Base-by-base conservation (phyloP, 2,329 filamentous ascomycete genomes). In the Xylariaceae sp. region DNA sequence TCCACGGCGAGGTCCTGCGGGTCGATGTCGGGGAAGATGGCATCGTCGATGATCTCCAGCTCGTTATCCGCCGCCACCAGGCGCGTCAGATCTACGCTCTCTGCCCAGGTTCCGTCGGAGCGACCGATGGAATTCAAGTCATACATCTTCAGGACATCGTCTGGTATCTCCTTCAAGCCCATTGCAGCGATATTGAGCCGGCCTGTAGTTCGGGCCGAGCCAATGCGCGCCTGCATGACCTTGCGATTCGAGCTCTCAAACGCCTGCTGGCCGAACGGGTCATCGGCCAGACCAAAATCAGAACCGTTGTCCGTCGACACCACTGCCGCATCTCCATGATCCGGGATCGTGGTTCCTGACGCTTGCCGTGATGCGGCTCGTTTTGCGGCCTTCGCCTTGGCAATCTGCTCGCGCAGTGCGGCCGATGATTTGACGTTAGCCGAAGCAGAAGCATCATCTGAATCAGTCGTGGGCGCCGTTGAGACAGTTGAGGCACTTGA, bases 41-140 rank as follows among this genome's bases (percentile, higher is more conserved):
- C 63, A 13, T 92, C 84, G 3, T 77, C 73, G 21, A 96, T 67
- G 19, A 68, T 66, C 49, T 85, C 77, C 30, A 98, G 59, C 50
- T 94, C 85, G 51, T 98, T 96, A 52, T 94, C 88, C 7, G 90
- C 88, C 5, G 84, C 88, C 43, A 92, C 76, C 31, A 96, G 78
- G 40, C 83, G 78, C 1, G 80, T 83, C 29, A 96, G 63, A 52
- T 96, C 90, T 9, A 96, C 86, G 38, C 83, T 82, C 57, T 96
- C 90, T 2, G 88, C 88, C 92, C 92, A 96, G 21, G 80, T 77
- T 9, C 78, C 73, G 22, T 72, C 76, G 15, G 72, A 64, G 10
- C 66, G 68, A 23, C 80, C 75, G 35, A 78, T 70, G 2, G 74
- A 70, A 33, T 88, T 79, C 13, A 85, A 67, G 47, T 88, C 83